Evolutionary conservation across 257 asterid species (phyloP).

Genomic region (Oldenlandia corymbosa): DNA sequence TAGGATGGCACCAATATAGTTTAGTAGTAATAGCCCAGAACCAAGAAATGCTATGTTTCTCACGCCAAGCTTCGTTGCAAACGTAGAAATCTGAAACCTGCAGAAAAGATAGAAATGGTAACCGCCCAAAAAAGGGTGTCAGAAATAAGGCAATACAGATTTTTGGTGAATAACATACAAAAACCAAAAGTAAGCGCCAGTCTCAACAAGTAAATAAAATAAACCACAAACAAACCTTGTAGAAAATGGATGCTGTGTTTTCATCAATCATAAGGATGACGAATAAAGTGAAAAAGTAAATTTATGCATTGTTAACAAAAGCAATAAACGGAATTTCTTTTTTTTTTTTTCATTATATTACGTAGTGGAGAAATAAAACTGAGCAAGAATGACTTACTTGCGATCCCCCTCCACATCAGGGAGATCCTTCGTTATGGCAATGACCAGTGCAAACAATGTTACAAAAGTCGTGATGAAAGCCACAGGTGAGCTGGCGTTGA

Average conservation of each 20-base stretch:
- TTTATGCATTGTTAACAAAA: background rate
- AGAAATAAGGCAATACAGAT: background rate
- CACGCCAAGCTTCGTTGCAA: constrained; percentile 96
- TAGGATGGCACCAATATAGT: constrained; percentile 69
- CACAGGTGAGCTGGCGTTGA: constrained; percentile 77
- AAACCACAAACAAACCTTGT: background rate
- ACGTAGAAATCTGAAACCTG: constrained; percentile 94
- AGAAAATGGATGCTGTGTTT: background rate
- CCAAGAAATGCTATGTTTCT: constrained; percentile 89
- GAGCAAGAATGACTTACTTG: constrained; percentile 59
- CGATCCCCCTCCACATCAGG: constrained; percentile 99
- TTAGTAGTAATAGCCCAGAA: constrained; percentile 71
- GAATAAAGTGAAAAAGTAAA: background rate
- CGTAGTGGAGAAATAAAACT: background rate
- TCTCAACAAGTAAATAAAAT: background rate
- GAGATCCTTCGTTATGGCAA: constrained; percentile 97
- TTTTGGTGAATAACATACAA: background rate
- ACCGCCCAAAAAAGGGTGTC: background rate
- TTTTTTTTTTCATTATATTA: background rate
- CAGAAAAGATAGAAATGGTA: constrained; percentile 12
- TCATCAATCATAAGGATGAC: background rate
- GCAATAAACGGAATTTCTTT: background rate
- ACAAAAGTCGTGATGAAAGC: constrained; percentile 97
- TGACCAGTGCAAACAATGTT: constrained; percentile 86
- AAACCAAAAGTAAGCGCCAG: background rate